Conservation (phyloP, 345 rosid genomes). For the Trapa bicornis region DNA sequence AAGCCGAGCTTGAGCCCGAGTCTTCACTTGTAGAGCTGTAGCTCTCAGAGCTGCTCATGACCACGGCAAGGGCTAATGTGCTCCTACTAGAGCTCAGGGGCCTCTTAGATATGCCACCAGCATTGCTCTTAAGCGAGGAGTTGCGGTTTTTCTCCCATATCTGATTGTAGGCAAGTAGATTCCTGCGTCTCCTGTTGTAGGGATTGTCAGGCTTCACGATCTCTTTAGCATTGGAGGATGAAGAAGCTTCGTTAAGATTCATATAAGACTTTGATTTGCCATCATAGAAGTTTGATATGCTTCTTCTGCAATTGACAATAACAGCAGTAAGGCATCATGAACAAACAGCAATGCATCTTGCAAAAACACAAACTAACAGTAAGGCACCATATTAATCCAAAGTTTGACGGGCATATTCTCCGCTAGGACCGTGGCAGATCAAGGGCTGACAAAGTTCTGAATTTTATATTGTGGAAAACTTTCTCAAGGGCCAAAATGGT, state of each 20-base stretch:
- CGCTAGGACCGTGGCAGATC: no score
- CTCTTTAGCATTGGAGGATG: constrained; percentile 42
- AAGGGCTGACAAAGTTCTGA: no score
- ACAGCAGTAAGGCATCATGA: not conserved
- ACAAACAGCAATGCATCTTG: no score
- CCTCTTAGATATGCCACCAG: constrained; percentile 40
- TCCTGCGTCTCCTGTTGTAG: constrained; percentile 39
- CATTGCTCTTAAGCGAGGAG: constrained; percentile 10
- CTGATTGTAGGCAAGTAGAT: constrained; percentile 44
- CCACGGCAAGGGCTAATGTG: constrained; percentile 57
- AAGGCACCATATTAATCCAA: no score
- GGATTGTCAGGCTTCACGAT: constrained; percentile 69
- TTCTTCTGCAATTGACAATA: constrained; percentile 35
- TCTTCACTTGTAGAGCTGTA: constrained; percentile 42
- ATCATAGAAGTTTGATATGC: constrained; percentile 63
- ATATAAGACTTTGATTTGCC: constrained; percentile 86
- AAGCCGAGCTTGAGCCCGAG: constrained; percentile 30
- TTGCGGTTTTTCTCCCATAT: constrained; percentile 47
- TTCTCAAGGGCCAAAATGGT: no score
- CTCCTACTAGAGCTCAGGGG: constrained; percentile 47
- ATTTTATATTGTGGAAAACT: no score
- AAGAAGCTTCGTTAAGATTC: constrained; percentile 34
- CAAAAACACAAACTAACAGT: no score
- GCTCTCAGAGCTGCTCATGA: constrained; percentile 53
- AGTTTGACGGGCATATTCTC: no score